Evolutionary conservation across 2,329 filamentous ascomycete species (phyloP).

Genomic region (Camptophora hylomeconis): DNA sequence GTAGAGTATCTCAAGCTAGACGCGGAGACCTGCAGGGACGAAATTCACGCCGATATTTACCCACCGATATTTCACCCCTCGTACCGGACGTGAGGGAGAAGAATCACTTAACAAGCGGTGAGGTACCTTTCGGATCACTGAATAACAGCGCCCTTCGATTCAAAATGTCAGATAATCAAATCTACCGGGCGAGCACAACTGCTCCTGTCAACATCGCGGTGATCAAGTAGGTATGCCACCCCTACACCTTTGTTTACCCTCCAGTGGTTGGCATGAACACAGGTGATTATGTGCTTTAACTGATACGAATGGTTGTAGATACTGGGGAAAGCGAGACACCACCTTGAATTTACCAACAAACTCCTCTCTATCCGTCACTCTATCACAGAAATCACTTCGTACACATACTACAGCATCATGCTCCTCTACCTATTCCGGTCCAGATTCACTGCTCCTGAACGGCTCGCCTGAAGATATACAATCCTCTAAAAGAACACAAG

Average conservation of each 20-base stretch:
- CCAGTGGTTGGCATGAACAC: neutral
- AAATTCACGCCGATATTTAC: too few relatives aligned
- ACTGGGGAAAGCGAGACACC: conserved; percentile 96
- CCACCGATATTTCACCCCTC: too few relatives aligned
- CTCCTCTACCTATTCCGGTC: conserved; percentile 53
- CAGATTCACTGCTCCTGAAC: conserved; percentile 71
- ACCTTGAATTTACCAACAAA: conserved; percentile 95
- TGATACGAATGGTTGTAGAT: conserved; percentile 30
- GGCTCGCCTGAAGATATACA: conserved; percentile 64
- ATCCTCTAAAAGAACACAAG: conserved; percentile 78
- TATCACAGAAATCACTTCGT: conserved; percentile 84
- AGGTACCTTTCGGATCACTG: too few relatives aligned
- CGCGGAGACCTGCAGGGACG: too few relatives aligned
- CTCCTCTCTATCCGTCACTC: conserved; percentile 90
- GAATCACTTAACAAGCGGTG: too few relatives aligned
- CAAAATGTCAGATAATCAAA: conserved; percentile 19
- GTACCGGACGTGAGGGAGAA: too few relatives aligned
- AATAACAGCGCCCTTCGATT: too few relatives aligned
- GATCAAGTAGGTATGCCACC: conserved; percentile 19
- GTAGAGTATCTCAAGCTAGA: too few relatives aligned
- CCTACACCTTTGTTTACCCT: conserved; percentile 7
- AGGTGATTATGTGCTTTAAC: conserved; percentile 1
- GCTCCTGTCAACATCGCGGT: conserved; percentile 40
- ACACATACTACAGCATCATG: conserved; percentile 93
- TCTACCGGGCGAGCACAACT: conserved; percentile 89